Conservation (phyloP, 2,329 filamentous ascomycete genomes). For the Fusarium praegraminearum region DNA sequence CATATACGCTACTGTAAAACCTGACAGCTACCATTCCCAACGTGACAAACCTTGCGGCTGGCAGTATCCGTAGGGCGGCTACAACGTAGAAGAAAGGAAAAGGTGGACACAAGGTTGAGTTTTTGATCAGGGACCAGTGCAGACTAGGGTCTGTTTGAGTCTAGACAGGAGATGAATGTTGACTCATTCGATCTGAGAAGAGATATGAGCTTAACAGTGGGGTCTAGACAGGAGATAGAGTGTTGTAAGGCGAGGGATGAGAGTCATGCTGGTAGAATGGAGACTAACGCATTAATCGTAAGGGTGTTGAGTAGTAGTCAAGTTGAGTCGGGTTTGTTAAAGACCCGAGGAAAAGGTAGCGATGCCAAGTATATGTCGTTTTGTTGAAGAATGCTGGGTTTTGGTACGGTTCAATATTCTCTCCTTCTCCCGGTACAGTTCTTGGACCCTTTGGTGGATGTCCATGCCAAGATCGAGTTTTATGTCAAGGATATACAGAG, state of each 20-base stretch:
- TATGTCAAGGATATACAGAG: neutral
- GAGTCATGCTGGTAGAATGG: neutral
- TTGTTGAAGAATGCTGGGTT: neutral
- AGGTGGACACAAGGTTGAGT: neutral
- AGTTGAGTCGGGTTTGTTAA: neutral
- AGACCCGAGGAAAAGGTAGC: rapidly evolving
- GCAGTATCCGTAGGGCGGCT: neutral
- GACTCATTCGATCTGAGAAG: too few relatives aligned
- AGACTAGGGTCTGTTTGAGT: neutral
- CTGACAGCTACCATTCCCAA: neutral
- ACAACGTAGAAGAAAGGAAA: neutral
- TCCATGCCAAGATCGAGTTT: neutral
- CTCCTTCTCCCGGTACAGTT: too few relatives aligned
- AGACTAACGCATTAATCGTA: neutral
- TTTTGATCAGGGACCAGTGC: neutral
- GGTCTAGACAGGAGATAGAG: neutral
- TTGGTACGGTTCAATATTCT: neutral
- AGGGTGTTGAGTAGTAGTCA: neutral
- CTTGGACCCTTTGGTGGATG: too few relatives aligned
- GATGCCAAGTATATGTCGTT: rapidly evolving
- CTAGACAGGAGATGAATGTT: neutral
- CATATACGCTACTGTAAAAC: neutral
- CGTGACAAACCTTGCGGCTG: too few relatives aligned
- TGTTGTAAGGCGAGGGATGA: neutral
- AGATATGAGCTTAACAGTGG: too few relatives aligned